These are phyloP conservation scores for Magnaporthales sp. DNA, from an alignment of 2,329 filamentous ascomycete genomes.

Conservation along the genomic window DNA sequence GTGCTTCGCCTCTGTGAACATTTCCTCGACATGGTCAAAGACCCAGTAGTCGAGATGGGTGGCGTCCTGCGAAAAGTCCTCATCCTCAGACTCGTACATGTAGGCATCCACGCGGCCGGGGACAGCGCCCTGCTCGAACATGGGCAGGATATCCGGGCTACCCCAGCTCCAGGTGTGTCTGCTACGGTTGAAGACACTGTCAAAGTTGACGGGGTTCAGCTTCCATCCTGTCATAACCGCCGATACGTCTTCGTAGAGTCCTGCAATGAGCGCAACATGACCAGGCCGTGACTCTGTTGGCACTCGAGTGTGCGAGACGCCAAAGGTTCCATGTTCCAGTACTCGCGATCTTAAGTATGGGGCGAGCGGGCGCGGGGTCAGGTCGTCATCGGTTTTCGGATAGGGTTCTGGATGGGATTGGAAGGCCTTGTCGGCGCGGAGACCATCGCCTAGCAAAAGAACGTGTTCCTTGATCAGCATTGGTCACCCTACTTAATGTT, in stretches of 20 bases:
- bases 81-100: slow-evolving; percentile 72
- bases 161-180: slow-evolving; percentile 99
- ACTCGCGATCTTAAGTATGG: slow-evolving; percentile 87
- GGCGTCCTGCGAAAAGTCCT: slow-evolving; percentile 84
- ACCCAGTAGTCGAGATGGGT: slow-evolving; percentile 85
- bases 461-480: slow-evolving; percentile 3
- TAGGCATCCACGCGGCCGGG: slow-evolving; percentile 82
- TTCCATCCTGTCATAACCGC: slow-evolving; percentile 98
- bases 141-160: slow-evolving; percentile 91
- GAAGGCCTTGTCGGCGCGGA: slow-evolving; percentile 96
- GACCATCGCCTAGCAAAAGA: slow-evolving; percentile 59
- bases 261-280: slow-evolving; percentile 93
- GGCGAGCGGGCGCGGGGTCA: slow-evolving; percentile 71
- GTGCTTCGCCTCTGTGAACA: slow-evolving; percentile 72
- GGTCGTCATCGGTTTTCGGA: slow-evolving; percentile 52
- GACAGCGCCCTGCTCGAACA: slow-evolving; percentile 92
- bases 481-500: slow-evolving; percentile 1
- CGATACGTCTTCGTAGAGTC: slow-evolving; percentile 95
- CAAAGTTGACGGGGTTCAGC: slow-evolving; percentile 94
- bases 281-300: slow-evolving; percentile 94
- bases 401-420: slow-evolving; percentile 88
- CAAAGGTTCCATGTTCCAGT: slow-evolving; percentile 85
- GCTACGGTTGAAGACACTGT: slow-evolving; percentile 96
- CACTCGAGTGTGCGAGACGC: slow-evolving; percentile 92
- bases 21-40: slow-evolving; percentile 81